A percentile compares a stretch with the other conserved stretches of the same genome.
Evolutionary conservation across 2,329 filamentous ascomycete species (phyloP).

Genomic region (Claviceps spartinae): DNA sequence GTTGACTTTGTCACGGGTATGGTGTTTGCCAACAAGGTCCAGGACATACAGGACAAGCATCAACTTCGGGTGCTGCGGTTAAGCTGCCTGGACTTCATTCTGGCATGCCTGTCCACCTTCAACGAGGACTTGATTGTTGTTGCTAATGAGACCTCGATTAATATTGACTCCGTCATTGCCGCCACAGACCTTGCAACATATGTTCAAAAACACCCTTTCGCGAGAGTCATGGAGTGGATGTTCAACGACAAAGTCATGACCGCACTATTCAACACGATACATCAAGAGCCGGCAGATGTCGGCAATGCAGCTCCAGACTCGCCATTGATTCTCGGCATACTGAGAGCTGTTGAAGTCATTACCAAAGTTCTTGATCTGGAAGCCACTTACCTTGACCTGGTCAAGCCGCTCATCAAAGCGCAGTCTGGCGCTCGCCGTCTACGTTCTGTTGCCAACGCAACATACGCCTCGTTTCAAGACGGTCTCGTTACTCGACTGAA

Average conservation of each 20-base stretch:
- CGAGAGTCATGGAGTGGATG: constrained; percentile 94
- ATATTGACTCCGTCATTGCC: constrained; percentile 61
- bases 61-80: constrained; percentile 64
- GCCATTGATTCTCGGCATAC: constrained; percentile 64
- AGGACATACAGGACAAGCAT: constrained; percentile 49
- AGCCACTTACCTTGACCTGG: constrained; percentile 79
- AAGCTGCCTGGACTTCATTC: constrained; percentile 72
- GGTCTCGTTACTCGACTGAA: constrained; percentile 69
- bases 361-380: constrained; percentile 75
- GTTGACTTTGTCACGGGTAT: constrained; percentile 80
- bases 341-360: constrained; percentile 73
- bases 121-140: constrained; percentile 88
- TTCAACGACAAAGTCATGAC: constrained; percentile 83
- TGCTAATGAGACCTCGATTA: constrained; percentile 62
- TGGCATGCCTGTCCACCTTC: constrained; percentile 68
- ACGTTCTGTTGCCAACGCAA: constrained; percentile 46
- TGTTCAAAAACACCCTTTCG: constrained; percentile 79
- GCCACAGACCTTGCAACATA: constrained; percentile 67
- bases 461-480: constrained; percentile 84
- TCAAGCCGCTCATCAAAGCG: constrained; percentile 62
- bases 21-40: constrained; percentile 55
- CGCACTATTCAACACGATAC: constrained; percentile 63
- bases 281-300: constrained; percentile 61
- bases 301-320: constrained; percentile 63
- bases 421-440: constrained; percentile 45